A percentile compares a stretch with the other conserved stretches of the same genome.
phyloP scores from a whole-genome alignment of 768 basidiomycete species.

The Leccinum boreale region DNA sequence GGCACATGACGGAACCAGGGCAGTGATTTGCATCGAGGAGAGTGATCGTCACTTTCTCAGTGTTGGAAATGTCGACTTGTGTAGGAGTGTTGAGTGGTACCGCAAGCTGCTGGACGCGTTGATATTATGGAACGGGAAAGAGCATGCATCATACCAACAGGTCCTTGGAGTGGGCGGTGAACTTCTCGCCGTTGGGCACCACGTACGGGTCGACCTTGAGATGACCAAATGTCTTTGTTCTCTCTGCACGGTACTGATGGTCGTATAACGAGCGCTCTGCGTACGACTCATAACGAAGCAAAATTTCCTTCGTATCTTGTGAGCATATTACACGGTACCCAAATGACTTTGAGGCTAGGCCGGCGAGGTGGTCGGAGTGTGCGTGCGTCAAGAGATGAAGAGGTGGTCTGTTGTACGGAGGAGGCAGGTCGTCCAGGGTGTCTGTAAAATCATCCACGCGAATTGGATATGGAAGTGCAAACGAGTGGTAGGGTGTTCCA shows the following conservation, averaged over 20 bases:
- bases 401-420: conserved; percentile 34
- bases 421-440: conserved; percentile 33
- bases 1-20: conserved; percentile 89
- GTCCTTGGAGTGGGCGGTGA: conserved; percentile 58
- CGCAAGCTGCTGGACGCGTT: conserved; percentile 40
- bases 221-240: conserved; percentile 58
- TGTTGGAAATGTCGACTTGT: conserved; percentile 50
- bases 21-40: conserved; percentile 92
- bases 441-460: conserved; percentile 81
- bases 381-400: conserved; percentile 86
- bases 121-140: background rate
- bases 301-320: conserved; percentile 80
- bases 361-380: conserved; percentile 83
- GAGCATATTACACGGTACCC: conserved; percentile 75
- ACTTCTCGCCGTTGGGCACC: conserved; percentile 44
- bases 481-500: conserved; percentile 75
- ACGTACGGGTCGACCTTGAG: conserved; percentile 54
- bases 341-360: conserved; percentile 74
- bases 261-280: conserved; percentile 59
- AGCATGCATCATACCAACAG: conserved; percentile 30
- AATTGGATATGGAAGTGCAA: conserved; percentile 76
- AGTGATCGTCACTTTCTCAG: conserved; percentile 67
- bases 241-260: conserved; percentile 29
- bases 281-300: conserved; percentile 73
- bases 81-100: conserved; percentile 66